Evolutionary conservation across 129 eudicot species (phyloP), one percentile per base, ranked within the genome.

Genomic region (Tagetes erecta): DNA sequence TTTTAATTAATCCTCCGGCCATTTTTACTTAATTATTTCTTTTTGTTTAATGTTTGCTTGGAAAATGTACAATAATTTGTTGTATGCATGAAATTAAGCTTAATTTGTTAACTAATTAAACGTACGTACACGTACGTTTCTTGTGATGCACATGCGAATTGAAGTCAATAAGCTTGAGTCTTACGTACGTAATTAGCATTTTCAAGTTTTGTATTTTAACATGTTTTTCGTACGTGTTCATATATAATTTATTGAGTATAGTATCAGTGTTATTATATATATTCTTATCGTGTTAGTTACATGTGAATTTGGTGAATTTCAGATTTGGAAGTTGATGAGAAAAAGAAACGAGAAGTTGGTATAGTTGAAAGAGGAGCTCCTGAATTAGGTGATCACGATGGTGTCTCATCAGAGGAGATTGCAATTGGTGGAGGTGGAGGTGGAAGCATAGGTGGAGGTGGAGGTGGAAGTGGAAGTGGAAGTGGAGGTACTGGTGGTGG

Each of bases 321-420:
- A 79, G 83, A 57, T 9, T 55, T 31, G 3, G 69, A 67, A 65
- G 6, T 34, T 20, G 78, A 53, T 12, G 83, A 79, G 49, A 68
- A 59, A 66, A 79, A 56, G 64, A 79, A 46, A 66, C 39, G 78
- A 31, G 44, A 52, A 46, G 66, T 4, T n/a, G 66, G 80, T 39
- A 57, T 52, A 12, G 73, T 51, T 6, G 80, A 39, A 75, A 75
- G 56, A 41, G 56, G 56, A 41, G 72, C 34, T 13, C 14, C 46
- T 60, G 76, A 57, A 60, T 55, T 71, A 59, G 30, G 36, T 40
- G 41, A 67, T 63, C 27, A 20, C 27, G 73, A 11, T 11, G 69
- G 53, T 59, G 72, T 51, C 36, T 59, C 71, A 2, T n/a, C 8
- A 1, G 79, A 41, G 51, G 35, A 75, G 6, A 51, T 31, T 71